phyloP scores from a whole-genome alignment of 768 basidiomycete species.

The Lactarius quietus region DNA sequence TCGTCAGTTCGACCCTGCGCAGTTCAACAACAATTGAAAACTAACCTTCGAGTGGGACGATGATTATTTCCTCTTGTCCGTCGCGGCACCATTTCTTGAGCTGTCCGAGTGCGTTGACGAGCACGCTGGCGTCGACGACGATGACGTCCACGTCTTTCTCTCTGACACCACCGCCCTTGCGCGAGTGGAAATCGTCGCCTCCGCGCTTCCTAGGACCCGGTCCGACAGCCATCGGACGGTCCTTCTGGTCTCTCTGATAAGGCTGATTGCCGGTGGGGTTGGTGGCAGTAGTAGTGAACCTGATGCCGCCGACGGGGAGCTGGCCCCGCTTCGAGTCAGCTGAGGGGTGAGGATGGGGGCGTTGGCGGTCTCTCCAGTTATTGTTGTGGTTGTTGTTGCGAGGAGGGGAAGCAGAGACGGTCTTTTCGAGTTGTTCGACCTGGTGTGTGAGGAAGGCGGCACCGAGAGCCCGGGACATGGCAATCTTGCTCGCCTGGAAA shows the following conservation, averaged over 20 bases:
- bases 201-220: conserved; percentile 9
- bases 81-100: conserved; percentile 82
- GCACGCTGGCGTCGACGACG: conserved; percentile 77
- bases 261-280: neutral
- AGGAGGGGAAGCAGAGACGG: conserved; percentile 46
- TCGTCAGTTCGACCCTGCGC: neutral
- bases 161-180: neutral
- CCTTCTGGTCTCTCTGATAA: conserved; percentile 9
- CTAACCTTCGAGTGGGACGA: conserved; percentile 87
- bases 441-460: conserved; percentile 86
- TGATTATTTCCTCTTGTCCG: conserved; percentile 70
- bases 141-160: conserved; percentile 69
- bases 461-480: conserved; percentile 84
- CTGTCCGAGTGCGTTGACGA: conserved; percentile 71
- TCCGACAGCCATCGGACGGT: neutral
- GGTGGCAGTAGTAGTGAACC: conserved; percentile 3
- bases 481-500: conserved; percentile 48
- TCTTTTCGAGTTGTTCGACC: conserved; percentile 83
- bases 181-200: neutral
- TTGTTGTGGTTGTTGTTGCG: conserved; percentile 24
- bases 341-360: conserved; percentile 7
- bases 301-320: conserved; percentile 19
- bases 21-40: conserved; percentile 10
- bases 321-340: conserved; percentile 30
- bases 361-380: conserved; percentile 24